A percentile compares a stretch with the other conserved stretches of the same genome.
phyloP scores from a whole-genome alignment of 768 basidiomycete species.

The Stropharia rugosoannulata region DNA sequence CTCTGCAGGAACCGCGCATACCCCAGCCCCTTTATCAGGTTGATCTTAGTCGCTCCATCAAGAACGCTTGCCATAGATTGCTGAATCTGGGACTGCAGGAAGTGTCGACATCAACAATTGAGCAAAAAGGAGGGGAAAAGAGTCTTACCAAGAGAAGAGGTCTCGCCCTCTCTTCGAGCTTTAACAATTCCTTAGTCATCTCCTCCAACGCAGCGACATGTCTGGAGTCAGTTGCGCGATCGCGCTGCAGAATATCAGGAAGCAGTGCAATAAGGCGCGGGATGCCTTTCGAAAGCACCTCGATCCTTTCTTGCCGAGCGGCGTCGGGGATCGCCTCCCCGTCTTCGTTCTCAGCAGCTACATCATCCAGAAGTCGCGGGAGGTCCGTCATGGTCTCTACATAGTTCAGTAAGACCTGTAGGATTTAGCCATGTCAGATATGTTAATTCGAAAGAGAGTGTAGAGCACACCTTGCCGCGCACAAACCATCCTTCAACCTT shows the following conservation, averaged over 20 bases:
- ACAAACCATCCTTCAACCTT: constrained; percentile 74
- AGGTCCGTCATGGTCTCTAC: constrained; percentile 60
- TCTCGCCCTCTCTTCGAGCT: constrained; percentile 55
- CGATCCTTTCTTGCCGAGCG: constrained; percentile 50
- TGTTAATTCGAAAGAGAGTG: background rate
- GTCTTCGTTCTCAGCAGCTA: constrained; percentile 36
- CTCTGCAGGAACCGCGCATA: constrained; percentile 65
- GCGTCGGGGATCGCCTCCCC: constrained; percentile 40
- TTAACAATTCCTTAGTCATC: constrained; percentile 67
- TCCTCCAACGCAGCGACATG: constrained; percentile 71
- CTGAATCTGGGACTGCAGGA: constrained; percentile 23
- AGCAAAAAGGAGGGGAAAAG: background rate
- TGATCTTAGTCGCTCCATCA: constrained; percentile 58
- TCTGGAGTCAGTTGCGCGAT: constrained; percentile 53
- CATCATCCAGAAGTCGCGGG: constrained; percentile 47
- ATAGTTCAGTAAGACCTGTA: constrained; percentile 72
- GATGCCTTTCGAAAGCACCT: constrained; percentile 55
- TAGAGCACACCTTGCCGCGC: constrained; percentile 68
- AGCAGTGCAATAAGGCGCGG: constrained; percentile 67
- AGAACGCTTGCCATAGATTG: constrained; percentile 32
- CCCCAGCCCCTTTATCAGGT: constrained; percentile 63
- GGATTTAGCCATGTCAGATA: background rate
- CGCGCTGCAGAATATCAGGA: constrained; percentile 59
- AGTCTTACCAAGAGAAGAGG: constrained; percentile 60
- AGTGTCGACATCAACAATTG: background rate